Conservation (phyloP, 306 rosid species). For the Psophocarpus tetragonolobus region DNA sequence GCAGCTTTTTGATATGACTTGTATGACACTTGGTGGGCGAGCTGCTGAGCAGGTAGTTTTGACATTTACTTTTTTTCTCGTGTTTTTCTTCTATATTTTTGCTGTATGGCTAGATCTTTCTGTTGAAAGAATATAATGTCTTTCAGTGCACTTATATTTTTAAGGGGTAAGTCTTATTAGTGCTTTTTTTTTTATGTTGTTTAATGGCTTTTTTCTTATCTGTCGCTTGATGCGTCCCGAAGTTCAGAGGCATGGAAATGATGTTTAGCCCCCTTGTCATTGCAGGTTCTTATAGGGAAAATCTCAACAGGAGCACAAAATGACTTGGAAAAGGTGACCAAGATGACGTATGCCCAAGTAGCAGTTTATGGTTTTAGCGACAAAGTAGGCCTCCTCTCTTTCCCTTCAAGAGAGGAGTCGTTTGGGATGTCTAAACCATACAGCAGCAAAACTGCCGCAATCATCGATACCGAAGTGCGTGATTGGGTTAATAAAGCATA, state of each 20-base stretch:
- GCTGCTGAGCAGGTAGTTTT: conserved; percentile 90
- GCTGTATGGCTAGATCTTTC: neutral
- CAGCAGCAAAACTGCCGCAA: conserved; percentile 80
- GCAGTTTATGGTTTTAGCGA: conserved; percentile 92
- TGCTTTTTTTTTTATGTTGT: neutral
- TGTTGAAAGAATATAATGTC: neutral
- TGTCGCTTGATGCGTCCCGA: neutral
- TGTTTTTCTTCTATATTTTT: neutral
- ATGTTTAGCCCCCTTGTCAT: conserved; percentile 7
- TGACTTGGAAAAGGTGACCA: conserved; percentile 94
- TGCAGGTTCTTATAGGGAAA: conserved; percentile 77
- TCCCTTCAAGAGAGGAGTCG: conserved; percentile 71
- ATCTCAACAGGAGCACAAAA: conserved; percentile 95
- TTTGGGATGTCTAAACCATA: conserved; percentile 78
- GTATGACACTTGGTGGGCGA: conserved; percentile 97
- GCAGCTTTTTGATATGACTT: conserved; percentile 92
- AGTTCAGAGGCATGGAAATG: neutral
- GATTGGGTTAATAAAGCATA: conserved; percentile 86
- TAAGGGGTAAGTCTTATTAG: neutral
- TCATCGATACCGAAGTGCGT: conserved; percentile 84
- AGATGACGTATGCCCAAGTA: conserved; percentile 96
- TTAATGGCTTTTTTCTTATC: neutral
- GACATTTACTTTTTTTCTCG: neutral
- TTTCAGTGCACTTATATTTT: neutral
- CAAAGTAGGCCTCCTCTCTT: conserved; percentile 92